Base-by-base conservation (phyloP, 306 rosid species). In the Quercus glauca region DNA sequence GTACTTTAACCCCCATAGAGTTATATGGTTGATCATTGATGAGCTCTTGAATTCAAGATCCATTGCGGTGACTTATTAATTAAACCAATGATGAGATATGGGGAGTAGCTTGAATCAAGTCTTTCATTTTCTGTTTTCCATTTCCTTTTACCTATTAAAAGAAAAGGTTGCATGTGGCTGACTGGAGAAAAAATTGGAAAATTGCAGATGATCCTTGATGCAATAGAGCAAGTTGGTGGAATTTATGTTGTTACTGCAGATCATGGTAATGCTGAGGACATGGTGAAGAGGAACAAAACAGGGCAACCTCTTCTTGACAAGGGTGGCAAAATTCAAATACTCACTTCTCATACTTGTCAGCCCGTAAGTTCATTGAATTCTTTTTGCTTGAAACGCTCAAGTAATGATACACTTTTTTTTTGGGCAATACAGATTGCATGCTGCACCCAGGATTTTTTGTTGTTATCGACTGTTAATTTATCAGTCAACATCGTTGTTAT, bases 191-290 rank as follows among this genome's bases (percentile, higher is more conserved):
- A 12, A 61, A 37, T 3, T 77, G 18, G 61, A 19, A 55, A 67
- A 78, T 68, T 88, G 90, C 89, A 96, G 99, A 91, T 90, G 63
- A 91, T 96, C 80, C 88, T 96, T 51, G 99, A 96, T 53, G 93
- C 98, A 37, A 78, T 93, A 5, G 94, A 91, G 88, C 92, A 91
- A 90, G 99, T 90, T 35, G 98, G 98, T 58, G 99, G 99, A 77
- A 96, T 96, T 80, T 96, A 90, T 76, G 92, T 93, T 14, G 97
- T 96, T n/a, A 96, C 99, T 18, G 99, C 99, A 51, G 99, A 96
- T 85, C 99, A 96, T 11, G 99, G 99, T 29, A 96, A 96, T 33
- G 99, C 99, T 2, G 99, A 96, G 82, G 99, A 96, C 80, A 96
- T 96, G 99, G 98, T 96, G 73, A 96, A 96, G 84, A 90, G 99